A percentile compares a stretch with the other conserved stretches of the same genome.
phyloP scores from a whole-genome alignment of 306 rosid species.

The Vigna unguiculata region DNA sequence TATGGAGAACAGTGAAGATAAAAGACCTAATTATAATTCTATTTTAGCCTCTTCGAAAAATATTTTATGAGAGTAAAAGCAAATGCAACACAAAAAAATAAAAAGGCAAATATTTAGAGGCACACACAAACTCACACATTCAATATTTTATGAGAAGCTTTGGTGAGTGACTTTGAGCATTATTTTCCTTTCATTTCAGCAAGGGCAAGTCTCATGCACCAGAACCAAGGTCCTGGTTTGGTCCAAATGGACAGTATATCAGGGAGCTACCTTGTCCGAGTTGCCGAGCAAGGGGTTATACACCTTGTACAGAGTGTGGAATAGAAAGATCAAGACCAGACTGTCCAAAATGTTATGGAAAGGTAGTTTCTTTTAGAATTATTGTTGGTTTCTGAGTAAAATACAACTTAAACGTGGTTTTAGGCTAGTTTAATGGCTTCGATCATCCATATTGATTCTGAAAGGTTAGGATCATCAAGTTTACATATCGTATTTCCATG shows the following conservation, averaged over 20 bases:
- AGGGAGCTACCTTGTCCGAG: conserved; percentile 95
- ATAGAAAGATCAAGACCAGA: conserved; percentile 90
- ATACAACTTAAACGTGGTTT: not conserved
- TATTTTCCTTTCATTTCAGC: conserved; percentile 49
- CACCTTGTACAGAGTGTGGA: conserved; percentile 91
- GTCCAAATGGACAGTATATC: conserved; percentile 91
- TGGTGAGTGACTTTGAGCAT: not conserved
- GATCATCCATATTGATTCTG: not conserved
- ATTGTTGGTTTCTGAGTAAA: not conserved
- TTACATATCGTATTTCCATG: not conserved
- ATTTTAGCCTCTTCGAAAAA: no score
- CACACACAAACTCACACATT: no score
- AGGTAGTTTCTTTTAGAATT: conserved; percentile 55
- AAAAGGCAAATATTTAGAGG: no score
- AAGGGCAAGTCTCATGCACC: conserved; percentile 53
- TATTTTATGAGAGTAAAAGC: no score
- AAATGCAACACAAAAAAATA: no score
- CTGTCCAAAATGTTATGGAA: conserved; percentile 81
- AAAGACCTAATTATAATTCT: no score
- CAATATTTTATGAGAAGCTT: not conserved
- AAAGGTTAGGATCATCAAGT: conserved; percentile 25
- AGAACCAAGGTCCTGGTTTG: conserved; percentile 85
- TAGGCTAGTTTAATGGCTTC: conserved; percentile 20
- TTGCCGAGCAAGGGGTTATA: conserved; percentile 95
- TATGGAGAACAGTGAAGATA: no score